Conservation (phyloP, 2,329 filamentous ascomycete genomes). For the Lachnellula arida region DNA sequence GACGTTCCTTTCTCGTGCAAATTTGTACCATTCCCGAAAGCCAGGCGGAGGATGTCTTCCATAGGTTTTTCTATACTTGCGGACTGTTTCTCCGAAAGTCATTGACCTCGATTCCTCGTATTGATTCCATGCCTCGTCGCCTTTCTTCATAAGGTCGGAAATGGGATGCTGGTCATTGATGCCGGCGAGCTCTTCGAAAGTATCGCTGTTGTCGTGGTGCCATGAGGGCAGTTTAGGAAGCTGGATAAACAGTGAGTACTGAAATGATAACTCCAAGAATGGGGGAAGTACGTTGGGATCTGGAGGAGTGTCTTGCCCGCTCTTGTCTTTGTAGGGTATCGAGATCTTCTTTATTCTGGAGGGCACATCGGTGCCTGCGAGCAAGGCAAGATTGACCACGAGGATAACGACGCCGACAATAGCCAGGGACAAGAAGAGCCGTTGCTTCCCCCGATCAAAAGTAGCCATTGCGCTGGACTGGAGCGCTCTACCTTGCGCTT, state of each 20-base stretch:
- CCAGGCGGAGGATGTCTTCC: conserved; percentile 59
- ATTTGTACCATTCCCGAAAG: conserved; percentile 57
- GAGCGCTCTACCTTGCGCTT: background rate
- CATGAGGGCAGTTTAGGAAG: conserved; percentile 23
- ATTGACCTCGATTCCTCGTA: conserved; percentile 37
- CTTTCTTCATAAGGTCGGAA: conserved; percentile 29
- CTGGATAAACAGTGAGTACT: conserved; percentile 12
- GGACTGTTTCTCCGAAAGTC: conserved; percentile 47
- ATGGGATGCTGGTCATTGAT: conserved; percentile 31
- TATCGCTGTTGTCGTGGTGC: conserved; percentile 20
- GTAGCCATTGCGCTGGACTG: conserved; percentile 15
- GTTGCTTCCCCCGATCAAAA: conserved; percentile 23
- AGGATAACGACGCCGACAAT: conserved; percentile 21
- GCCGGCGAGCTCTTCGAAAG: conserved; percentile 22
- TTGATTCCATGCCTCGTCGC: conserved; percentile 27
- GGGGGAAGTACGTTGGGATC: conserved; percentile 19
- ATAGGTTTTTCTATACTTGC: conserved; percentile 50
- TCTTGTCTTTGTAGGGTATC: conserved; percentile 14
- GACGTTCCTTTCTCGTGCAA: conserved; percentile 47
- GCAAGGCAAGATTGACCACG: conserved; percentile 25
- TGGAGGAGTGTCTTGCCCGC: conserved; percentile 8
- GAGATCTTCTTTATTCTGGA: conserved; percentile 24
- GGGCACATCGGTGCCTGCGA: conserved; percentile 24
- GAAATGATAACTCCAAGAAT: background rate
- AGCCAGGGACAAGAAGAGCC: conserved; percentile 22